Conservation (phyloP, 495 filamentous ascomycete genomes). For the Penicillium longicatenatum region DNA sequence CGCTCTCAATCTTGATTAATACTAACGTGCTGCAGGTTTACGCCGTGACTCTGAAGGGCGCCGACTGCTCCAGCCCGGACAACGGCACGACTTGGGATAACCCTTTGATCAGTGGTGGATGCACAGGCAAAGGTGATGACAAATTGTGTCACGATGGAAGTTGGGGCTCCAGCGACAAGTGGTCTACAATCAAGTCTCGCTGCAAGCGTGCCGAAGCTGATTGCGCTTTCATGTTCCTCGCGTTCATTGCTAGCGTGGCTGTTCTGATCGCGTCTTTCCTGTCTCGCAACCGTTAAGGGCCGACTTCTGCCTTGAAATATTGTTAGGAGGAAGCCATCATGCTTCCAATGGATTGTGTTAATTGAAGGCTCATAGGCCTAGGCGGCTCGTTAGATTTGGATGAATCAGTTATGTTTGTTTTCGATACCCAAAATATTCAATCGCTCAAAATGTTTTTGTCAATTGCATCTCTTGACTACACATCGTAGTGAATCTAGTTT, state of each 20-base stretch:
- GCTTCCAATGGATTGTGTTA: too few relatives aligned
- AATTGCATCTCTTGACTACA: background rate
- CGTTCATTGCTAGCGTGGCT: conserved; percentile 23
- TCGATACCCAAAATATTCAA: background rate
- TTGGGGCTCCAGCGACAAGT: background rate
- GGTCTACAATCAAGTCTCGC: conserved; percentile 18
- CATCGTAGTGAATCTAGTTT: too few relatives aligned
- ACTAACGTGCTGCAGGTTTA: conserved; percentile 38
- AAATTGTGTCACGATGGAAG: conserved; percentile 15
- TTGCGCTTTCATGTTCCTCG: conserved; percentile 33
- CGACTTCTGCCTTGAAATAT: background rate
- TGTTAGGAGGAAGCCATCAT: background rate
- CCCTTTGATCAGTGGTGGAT: conserved; percentile 17
- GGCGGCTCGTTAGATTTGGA: background rate
- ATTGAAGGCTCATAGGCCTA: background rate
- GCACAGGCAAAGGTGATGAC: conserved; percentile 5
- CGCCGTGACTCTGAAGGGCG: conserved; percentile 40
- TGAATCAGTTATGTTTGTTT: background rate
- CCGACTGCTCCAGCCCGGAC: conserved; percentile 9
- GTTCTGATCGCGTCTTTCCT: conserved; percentile 13
- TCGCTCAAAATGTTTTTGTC: background rate
- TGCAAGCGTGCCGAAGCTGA: conserved; percentile 33
- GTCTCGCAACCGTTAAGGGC: conserved; percentile 3
- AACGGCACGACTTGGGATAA: conserved; percentile 9
- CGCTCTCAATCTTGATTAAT: background rate